Evolutionary conservation across 257 asterid genomes (phyloP).

Genomic region (Parsonsia alboflavescens): DNA sequence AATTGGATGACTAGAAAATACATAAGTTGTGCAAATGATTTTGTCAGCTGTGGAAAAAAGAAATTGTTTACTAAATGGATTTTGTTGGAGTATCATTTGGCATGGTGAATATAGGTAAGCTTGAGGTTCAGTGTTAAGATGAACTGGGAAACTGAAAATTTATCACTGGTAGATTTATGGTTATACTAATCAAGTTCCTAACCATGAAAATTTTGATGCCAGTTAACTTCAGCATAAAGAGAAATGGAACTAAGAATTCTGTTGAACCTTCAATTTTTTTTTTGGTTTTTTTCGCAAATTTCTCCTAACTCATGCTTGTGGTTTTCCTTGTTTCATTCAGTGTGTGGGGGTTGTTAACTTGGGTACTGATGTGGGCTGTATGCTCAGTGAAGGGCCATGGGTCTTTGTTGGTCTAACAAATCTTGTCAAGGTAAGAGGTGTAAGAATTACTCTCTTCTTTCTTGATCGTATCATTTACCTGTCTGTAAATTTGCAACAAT

Average conservation of each 20-base stretch:
- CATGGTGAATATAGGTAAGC: neutral
- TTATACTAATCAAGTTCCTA: neutral
- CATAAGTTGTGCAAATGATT: too few species aligned
- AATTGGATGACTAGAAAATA: too few species aligned
- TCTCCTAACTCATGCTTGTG: constrained; percentile 7
- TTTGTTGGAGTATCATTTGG: neutral
- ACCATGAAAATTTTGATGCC: neutral
- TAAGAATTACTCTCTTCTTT: neutral
- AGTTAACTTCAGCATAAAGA: neutral
- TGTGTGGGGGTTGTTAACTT: constrained; percentile 55
- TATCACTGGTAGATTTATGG: neutral
- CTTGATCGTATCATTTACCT: neutral
- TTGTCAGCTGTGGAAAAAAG: neutral
- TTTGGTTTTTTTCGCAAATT: neutral
- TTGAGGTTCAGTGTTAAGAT: neutral
- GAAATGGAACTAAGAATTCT: neutral
- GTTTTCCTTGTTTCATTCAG: constrained; percentile 33
- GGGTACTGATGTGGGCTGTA: constrained; percentile 75
- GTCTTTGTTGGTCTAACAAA: constrained; percentile 79
- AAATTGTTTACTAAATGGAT: neutral
- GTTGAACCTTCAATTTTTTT: neutral
- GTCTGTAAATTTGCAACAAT: neutral
- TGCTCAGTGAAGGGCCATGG: constrained; percentile 99
- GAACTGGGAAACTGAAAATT: neutral
- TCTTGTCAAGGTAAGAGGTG: constrained; percentile 72